Conservation (phyloP, 148 eudicot species). For the Rheum nobile region DNA sequence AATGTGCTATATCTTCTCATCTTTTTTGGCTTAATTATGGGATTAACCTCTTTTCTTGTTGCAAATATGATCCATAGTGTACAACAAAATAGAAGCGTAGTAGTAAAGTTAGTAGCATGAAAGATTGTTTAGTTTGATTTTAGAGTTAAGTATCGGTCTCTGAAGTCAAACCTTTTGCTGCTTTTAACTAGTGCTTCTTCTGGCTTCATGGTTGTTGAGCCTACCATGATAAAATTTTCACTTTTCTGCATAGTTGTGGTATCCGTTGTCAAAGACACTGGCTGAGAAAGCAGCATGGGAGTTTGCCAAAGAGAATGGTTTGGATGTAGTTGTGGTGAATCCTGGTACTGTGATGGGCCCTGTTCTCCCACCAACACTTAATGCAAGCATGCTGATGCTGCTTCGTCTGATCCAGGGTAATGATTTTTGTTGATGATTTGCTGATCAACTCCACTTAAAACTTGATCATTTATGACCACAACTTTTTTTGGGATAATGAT, state of each 20-base stretch:
- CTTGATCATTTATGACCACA: neutral
- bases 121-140: neutral
- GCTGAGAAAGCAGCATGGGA: constrained; percentile 95
- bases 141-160: neutral
- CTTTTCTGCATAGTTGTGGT: neutral
- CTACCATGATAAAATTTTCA: neutral
- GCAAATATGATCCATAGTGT: neutral
- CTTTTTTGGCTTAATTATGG: too few relatives aligned
- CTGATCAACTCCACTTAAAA: neutral
- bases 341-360: constrained; percentile 95
- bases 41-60: neutral
- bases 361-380: constrained; percentile 56
- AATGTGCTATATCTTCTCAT: neutral
- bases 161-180: neutral
- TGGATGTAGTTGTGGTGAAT: constrained; percentile 79
- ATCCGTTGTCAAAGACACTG: constrained; percentile 58
- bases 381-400: constrained; percentile 78
- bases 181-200: neutral
- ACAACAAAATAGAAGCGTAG: neutral
- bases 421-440: neutral
- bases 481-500: neutral
- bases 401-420: constrained; percentile 77
- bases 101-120: neutral
- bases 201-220: neutral
- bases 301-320: constrained; percentile 53